Percentiles rank a stretch among this genome's conserved stretches.
Evolutionary conservation across 331 rosid genomes (phyloP).

Genomic region (Pyrus hybrid): DNA sequence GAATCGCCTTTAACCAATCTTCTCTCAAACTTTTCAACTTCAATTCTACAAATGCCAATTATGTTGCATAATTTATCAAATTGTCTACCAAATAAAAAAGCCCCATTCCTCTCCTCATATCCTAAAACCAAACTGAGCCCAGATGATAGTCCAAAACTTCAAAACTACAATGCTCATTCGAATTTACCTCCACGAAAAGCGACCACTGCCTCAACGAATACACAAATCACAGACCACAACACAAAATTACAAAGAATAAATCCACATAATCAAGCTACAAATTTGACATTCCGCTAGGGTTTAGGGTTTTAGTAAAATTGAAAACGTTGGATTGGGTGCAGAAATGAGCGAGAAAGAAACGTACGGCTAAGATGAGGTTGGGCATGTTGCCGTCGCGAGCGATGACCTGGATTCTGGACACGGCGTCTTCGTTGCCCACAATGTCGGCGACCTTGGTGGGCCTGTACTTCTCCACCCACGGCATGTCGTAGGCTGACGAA

Average conservation of each 20-base stretch:
- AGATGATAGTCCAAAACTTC: background rate
- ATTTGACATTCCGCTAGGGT: background rate
- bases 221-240: background rate
- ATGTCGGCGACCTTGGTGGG: constrained; percentile 76
- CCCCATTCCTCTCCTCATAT: background rate
- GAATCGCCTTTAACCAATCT: background rate
- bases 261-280: background rate
- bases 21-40: background rate
- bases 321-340: background rate
- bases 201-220: background rate
- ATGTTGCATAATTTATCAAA: background rate
- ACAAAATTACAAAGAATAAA: background rate
- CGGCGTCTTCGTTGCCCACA: constrained; percentile 89
- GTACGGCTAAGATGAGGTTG: constrained; percentile 68
- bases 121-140: background rate
- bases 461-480: constrained; percentile 97
- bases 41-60: background rate
- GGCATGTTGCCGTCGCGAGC: constrained; percentile 99
- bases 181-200: background rate
- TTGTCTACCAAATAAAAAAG: background rate
- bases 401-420: constrained; percentile 82
- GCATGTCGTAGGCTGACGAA: constrained; percentile 55
- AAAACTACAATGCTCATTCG: background rate
- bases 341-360: background rate
- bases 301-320: background rate